Conservation (phyloP, 1,139 yeast species). For the Hemisphaericaspora subhashii region DNA sequence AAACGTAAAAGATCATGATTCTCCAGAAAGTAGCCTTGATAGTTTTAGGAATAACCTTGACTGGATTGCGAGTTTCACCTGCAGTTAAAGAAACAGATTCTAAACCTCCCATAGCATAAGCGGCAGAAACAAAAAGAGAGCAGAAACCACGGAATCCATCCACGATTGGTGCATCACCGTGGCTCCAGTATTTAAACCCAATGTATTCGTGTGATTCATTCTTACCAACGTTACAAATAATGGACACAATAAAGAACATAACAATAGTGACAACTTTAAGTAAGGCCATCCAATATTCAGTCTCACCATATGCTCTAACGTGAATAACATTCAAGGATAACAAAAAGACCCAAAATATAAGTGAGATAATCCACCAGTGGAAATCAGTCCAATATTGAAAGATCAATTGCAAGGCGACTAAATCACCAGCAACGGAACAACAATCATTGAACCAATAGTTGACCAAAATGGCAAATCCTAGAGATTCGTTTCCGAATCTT, state of each 20-base stretch:
- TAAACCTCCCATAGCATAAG: constrained; percentile 69
- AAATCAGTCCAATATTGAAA: constrained; percentile 63
- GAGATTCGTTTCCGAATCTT: constrained; percentile 60
- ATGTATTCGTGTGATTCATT: constrained; percentile 35
- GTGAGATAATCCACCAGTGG: constrained; percentile 57
- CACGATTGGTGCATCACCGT: constrained; percentile 44
- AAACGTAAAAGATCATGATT: constrained; percentile 38
- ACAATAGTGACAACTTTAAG: constrained; percentile 40
- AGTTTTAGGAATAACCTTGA: constrained; percentile 55
- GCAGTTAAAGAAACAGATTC: constrained; percentile 66
- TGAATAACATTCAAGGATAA: constrained; percentile 53
- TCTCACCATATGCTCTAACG: constrained; percentile 49
- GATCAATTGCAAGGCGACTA: constrained; percentile 59
- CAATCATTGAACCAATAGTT: constrained; percentile 71
- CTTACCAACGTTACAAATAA: constrained; percentile 37
- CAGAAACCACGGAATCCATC: constrained; percentile 43
- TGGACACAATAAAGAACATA: constrained; percentile 40
- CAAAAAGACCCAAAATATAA: constrained; percentile 59
- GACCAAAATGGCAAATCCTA: constrained; percentile 61
- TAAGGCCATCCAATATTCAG: constrained; percentile 41
- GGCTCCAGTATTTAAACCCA: constrained; percentile 40
- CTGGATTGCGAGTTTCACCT: constrained; percentile 64
- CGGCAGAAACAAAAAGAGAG: constrained; percentile 49
- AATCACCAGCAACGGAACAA: constrained; percentile 59
- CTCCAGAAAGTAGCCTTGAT: constrained; percentile 60